Evolutionary conservation across 345 rosid species (phyloP), one percentile per base, ranked within the genome.

Genomic region (Salix koriyanagi): DNA sequence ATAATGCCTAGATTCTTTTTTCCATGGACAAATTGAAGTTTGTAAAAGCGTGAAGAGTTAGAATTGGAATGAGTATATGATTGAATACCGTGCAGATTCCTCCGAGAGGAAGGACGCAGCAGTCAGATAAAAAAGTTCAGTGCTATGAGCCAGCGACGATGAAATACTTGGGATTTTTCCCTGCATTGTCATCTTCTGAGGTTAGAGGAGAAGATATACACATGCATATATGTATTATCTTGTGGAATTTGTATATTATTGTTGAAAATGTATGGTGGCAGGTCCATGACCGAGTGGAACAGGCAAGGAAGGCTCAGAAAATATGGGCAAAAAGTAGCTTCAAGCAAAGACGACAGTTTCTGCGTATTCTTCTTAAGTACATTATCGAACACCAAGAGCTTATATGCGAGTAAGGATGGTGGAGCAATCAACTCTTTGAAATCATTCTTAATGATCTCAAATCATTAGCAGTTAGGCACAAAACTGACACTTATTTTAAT

Each of bases 91-190:
- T 54, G 83, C 82, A 96, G 99, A 84, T 96, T 72, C 99, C 99
- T 84, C 93, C 99, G 0, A 90, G 96, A 83, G 99, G 97, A 77
- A 89, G 96, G 88, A 81, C 90, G 12, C 95, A 89, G 74, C 98
- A 91, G 80, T 85, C 90, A 0, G 99, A 96, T 44, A 89, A 85
- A 75, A 96, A 87, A 80, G 97, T 93, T 82, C 98, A 91, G 76
- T 96, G 99, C 82, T 96, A 96, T 67, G 99, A 96, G 81, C 99
- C 99, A 75, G 98, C 99, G 32, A 93, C 99, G 10, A 93, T 92
- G 99, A 96, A 89, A 75, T 96, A 96, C 87, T 83, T 96, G 82
- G 99, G 99, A 85, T 90, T 8, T 79, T 88, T 86, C 69, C 97
- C 94, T 3, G 97, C 97, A 56, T 81, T 93, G 73, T 88, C 92